Evolutionary conservation across 352 stramenopile genomes (phyloP), one percentile per base, ranked within the genome.

Genomic region (Pythium scleroteichum): DNA sequence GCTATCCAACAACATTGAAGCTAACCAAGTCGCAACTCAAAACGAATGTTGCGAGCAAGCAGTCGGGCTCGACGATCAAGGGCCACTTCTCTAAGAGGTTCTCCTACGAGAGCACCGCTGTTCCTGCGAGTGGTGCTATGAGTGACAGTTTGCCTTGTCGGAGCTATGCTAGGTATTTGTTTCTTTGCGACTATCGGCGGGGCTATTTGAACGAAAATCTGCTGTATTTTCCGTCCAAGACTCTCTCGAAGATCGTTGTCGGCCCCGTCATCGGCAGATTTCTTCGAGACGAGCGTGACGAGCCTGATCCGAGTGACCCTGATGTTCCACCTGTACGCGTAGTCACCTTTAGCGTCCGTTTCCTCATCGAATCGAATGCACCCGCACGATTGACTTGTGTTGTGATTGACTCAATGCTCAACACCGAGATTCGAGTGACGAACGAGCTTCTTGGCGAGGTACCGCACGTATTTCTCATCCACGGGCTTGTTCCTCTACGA

Each of bases 81-180:
- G 82, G 82, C 0, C 59, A 82, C 46, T 89, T 93, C 44, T 91
- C 84, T 12, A 91, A 90, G 39, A 71, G 84, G 10, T 93, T 87
- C 62, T 80, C 76, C 6, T 91, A 89, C 45, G 50, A 71, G 8
- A 88, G 69, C 39, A 55, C 64, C 19, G 63, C 47, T 17, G 40
- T 62, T 13, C 17, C 65, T 20, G 53, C 40, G 1, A 48, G 24
- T 24, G 7, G 40, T 38, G 0, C 53, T 68, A 5, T 46, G 48
- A 27, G 0, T 20, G 19, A 10, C 29, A 22, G 22, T 32, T 35
- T 35, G 3, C 26, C 33, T 16, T 68, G 54, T 26, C 60, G 54
- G 10, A 62, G 65, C 27, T 68, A 51, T 46, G 63, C 14, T 69
- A 67, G 48, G 55, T 91, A 83, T 55, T 66, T 75, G 19, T 86